Percentiles rank a stretch among this genome's conserved stretches.
These are phyloP conservation scores for Heimioporus sp. DNA, from an alignment of 768 basidiomycete genomes.

Conservation along the genomic window DNA sequence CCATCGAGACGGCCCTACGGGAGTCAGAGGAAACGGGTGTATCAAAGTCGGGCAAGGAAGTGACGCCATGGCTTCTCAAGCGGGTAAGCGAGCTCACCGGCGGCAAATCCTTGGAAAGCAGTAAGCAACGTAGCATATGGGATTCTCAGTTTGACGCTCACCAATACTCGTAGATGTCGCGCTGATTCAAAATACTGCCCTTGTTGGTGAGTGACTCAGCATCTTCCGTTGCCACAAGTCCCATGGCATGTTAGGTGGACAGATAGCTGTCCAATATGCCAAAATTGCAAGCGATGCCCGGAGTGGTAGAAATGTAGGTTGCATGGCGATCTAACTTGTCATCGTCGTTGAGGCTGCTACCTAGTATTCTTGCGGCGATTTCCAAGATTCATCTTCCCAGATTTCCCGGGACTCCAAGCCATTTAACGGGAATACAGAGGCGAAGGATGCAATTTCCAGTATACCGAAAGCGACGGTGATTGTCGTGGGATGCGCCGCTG, in stretches of 20 bases:
- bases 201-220: conserved; percentile 56
- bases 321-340: not conserved
- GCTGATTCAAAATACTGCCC: conserved; percentile 84
- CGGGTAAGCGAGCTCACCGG: conserved; percentile 79
- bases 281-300: conserved; percentile 37
- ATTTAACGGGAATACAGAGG: not conserved
- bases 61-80: conserved; percentile 89
- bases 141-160: conserved; percentile 1
- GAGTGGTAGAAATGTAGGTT: conserved; percentile 18
- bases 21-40: conserved; percentile 85
- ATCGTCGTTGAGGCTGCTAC: conserved; percentile 1
- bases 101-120: conserved; percentile 70
- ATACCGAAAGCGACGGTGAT: conserved; percentile 47
- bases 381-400: not conserved
- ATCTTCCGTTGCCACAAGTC: not conserved
- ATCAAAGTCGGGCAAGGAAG: conserved; percentile 80
- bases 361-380: conserved; percentile 12
- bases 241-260: conserved; percentile 50
- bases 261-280: conserved; percentile 77
- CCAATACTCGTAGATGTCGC: conserved; percentile 63
- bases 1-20: conserved; percentile 78
- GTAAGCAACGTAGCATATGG: conserved; percentile 38
- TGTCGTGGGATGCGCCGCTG: conserved; percentile 83
- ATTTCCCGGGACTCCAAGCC: not conserved
- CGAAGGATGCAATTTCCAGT: conserved; percentile 4